These are phyloP conservation scores for Beta macrorhiza DNA, from an alignment of 179 eudicot genomes.

Conservation along the genomic window DNA sequence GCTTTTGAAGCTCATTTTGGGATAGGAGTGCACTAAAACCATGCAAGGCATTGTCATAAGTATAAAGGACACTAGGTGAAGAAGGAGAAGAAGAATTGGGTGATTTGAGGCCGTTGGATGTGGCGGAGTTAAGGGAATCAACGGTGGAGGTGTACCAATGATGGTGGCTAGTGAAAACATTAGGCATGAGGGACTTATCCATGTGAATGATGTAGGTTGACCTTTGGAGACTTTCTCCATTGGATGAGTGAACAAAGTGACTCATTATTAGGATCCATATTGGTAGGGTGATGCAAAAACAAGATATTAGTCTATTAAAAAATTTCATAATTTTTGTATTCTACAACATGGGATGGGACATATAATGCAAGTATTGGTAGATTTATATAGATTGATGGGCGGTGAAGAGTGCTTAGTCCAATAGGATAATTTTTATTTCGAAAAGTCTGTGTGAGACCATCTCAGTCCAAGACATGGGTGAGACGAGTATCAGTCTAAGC, in stretches of 20 bases:
- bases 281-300: conserved; percentile 15
- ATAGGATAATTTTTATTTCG: neutral
- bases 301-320: conserved; percentile 7
- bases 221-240: conserved; percentile 28
- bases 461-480: neutral
- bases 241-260: conserved; percentile 15
- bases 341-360: neutral
- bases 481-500: too few species aligned
- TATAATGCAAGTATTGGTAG: conserved; percentile 17
- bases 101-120: conserved; percentile 5
- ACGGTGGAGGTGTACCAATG: conserved; percentile 77
- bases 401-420: conserved; percentile 14
- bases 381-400: conserved; percentile 26
- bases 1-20: conserved; percentile 40
- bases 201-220: conserved; percentile 66
- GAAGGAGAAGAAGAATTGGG: neutral
- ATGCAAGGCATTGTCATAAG: conserved; percentile 64
- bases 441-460: neutral
- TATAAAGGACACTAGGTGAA: conserved; percentile 32
- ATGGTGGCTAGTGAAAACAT: conserved; percentile 49
- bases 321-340: conserved; percentile 15
- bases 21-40: conserved; percentile 71
- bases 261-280: conserved; percentile 19
- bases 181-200: conserved; percentile 69
- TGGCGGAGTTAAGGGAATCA: conserved; percentile 32